phyloP scores from a whole-genome alignment of 257 asterid species.

The Eustoma russellianum region DNA sequence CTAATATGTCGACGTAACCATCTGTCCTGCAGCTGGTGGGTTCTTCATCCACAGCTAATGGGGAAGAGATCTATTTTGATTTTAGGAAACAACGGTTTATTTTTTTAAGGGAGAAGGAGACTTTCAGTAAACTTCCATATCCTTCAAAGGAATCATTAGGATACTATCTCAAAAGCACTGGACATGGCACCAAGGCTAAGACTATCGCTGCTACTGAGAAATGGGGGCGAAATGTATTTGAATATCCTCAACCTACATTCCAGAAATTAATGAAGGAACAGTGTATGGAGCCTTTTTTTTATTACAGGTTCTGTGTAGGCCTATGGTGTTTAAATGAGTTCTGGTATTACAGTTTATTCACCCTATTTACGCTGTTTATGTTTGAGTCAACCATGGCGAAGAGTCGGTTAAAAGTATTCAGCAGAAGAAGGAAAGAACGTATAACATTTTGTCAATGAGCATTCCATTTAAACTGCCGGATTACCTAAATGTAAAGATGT shows the following conservation, averaged over 20 bases:
- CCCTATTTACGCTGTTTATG: conserved; percentile 96
- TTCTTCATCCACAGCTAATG: conserved; percentile 41
- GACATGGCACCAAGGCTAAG: conserved; percentile 92
- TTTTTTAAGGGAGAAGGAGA: conserved; percentile 57
- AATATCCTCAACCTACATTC: conserved; percentile 97
- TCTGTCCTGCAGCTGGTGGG: conserved; percentile 52
- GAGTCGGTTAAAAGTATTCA: conserved; percentile 90
- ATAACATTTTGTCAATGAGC: too few relatives aligned
- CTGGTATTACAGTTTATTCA: conserved; percentile 96
- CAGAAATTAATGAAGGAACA: conserved; percentile 94
- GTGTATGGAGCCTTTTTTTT: conserved; percentile 87
- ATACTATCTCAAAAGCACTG: conserved; percentile 75
- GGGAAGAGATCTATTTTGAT: conserved; percentile 82
- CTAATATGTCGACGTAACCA: not conserved
- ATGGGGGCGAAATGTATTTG: conserved; percentile 97
- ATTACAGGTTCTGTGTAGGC: conserved; percentile 97
- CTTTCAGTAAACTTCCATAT: conserved; percentile 78
- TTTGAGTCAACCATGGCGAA: conserved; percentile 99
- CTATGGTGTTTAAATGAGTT: conserved; percentile 96
- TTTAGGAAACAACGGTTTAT: conserved; percentile 93
- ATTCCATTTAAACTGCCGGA: too few relatives aligned
- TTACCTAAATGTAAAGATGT: too few relatives aligned
- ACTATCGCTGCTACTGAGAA: conserved; percentile 66
- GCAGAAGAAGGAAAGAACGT: too few relatives aligned
- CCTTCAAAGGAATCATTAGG: conserved; percentile 93